phyloP scores from a whole-genome alignment of 352 stramenopile genomes.

The Pythium pectinolyticum region DNA sequence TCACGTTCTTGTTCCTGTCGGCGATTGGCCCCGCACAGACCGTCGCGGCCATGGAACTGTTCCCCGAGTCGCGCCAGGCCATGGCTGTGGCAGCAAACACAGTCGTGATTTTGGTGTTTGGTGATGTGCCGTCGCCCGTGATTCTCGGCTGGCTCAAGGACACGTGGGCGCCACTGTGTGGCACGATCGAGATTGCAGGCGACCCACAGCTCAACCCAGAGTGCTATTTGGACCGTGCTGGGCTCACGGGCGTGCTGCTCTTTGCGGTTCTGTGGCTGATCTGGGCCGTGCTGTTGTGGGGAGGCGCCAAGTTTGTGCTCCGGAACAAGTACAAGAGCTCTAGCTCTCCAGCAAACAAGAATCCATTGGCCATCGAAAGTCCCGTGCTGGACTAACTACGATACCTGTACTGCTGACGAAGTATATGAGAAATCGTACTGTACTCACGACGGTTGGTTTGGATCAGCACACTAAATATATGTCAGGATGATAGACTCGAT shows the following conservation, averaged over 20 bases:
- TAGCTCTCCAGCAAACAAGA: not conserved
- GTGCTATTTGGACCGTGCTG: slow-evolving; percentile 43
- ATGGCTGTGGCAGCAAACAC: slow-evolving; percentile 92
- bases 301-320: slow-evolving; percentile 18
- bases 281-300: slow-evolving; percentile 61
- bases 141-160: slow-evolving; percentile 94
- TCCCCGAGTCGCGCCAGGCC: slow-evolving; percentile 81
- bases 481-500: too few species aligned
- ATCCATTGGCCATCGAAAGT: slow-evolving; percentile 16
- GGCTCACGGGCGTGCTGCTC: slow-evolving; percentile 53
- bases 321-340: slow-evolving; percentile 11
- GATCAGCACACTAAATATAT: too few species aligned
- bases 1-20: slow-evolving; percentile 81
- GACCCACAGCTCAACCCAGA: slow-evolving; percentile 46
- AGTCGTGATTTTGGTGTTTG: slow-evolving; percentile 90
- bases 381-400: slow-evolving; percentile 7
- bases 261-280: slow-evolving; percentile 58
- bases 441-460: too few species aligned
- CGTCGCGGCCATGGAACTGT: slow-evolving; percentile 88
- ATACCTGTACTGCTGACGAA: too few species aligned
- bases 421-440: too few species aligned
- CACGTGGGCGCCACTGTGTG: slow-evolving; percentile 85
- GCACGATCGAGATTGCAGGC: slow-evolving; percentile 52
- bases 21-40: slow-evolving; percentile 75
- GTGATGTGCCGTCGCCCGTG: slow-evolving; percentile 94